Base-by-base conservation (phyloP, 2,329 filamentous ascomycete species). In the Cladosporium sp. region DNA sequence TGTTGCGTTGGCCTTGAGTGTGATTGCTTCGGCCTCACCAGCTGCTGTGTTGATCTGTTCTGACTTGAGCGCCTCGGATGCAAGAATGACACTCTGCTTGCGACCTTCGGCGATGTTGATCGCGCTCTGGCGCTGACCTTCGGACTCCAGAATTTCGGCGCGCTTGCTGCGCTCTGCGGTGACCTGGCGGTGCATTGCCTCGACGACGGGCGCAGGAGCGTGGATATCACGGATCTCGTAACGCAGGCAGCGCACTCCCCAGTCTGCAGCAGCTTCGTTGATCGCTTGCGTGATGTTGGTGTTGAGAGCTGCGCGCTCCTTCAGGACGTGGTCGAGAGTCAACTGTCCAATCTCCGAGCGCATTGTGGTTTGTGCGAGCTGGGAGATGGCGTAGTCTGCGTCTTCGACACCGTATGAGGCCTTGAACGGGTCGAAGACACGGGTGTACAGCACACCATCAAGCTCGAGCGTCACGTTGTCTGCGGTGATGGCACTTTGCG, bases 141-240 rank as follows among this genome's bases (percentile, higher is more conserved):
- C 95, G 0, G 92, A 97, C 67, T 99, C 95, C 58, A 99, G 85
- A 74, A 99, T 99, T 82, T 99, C 95, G 65, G 95, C 95, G 70
- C 95, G 90, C 86, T 99, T 99, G 75, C 92, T 96, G 51, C 95
- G 91, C 83, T 99, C 95, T 21, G 95, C 95, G 0, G 95, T 98
- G 60, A 99, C 95, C 79, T 98, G 94, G 70, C 95, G 88, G 83
- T 99, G 95, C 95, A 99, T 99, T 74, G 95, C 95, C 74, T 93
- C 92, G 68, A 98, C 94, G 14, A 99, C 95, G 59, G 91, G 90
- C 36, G 90, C 92, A 1, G 95, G 95, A 0, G 95, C 95, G 80
- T 99, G 95, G 75, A 99, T 99, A 79, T 99, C 95, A 72, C 95
- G 87, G 78, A 99, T 99, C 81, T 99, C 95, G 83, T 99, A 99